Evolutionary conservation across 495 filamentous ascomycete genomes (phyloP).

Genomic region (Lophiostoma macrostomum): DNA sequence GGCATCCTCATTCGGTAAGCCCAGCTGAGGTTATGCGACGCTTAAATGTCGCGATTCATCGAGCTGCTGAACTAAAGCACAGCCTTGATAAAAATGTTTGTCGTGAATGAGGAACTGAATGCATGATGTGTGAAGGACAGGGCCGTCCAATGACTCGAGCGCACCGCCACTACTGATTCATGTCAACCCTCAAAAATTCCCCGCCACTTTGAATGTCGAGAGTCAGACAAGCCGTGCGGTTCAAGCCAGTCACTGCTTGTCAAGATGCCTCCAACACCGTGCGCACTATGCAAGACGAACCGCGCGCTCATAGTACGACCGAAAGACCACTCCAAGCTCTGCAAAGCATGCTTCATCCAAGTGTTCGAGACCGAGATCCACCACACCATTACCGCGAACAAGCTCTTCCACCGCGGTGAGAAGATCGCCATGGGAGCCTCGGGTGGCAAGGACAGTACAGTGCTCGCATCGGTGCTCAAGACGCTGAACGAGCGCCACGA

Average conservation of each 20-base stretch:
- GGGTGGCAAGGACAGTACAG: conserved; percentile 96
- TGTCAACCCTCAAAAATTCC: not conserved
- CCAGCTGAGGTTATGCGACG: no score
- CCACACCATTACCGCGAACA: conserved; percentile 76
- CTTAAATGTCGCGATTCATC: no score
- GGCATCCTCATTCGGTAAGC: no score
- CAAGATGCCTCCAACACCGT: conserved; percentile 49
- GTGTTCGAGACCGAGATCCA: conserved; percentile 93
- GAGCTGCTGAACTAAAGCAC: no score
- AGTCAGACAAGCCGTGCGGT: no score
- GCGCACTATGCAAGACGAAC: conserved; percentile 68
- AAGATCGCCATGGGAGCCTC: conserved; percentile 92
- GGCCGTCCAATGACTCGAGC: conserved; percentile 12
- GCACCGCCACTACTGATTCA: conserved; percentile 14
- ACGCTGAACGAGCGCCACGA: conserved; percentile 86
- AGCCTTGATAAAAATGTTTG: no score
- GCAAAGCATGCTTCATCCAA: conserved; percentile 78
- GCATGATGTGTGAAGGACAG: no score
- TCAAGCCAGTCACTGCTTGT: not conserved
- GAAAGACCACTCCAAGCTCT: conserved; percentile 89
- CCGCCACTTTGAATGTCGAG: no score
- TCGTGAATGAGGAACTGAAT: no score
- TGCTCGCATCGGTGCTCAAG: conserved; percentile 89
- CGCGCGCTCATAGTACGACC: conserved; percentile 88
- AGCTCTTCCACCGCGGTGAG: conserved; percentile 80